Evolutionary conservation across 148 eudicot species (phyloP), one percentile per base, ranked within the genome.

Genomic region (Fagopyrum tataricum): DNA sequence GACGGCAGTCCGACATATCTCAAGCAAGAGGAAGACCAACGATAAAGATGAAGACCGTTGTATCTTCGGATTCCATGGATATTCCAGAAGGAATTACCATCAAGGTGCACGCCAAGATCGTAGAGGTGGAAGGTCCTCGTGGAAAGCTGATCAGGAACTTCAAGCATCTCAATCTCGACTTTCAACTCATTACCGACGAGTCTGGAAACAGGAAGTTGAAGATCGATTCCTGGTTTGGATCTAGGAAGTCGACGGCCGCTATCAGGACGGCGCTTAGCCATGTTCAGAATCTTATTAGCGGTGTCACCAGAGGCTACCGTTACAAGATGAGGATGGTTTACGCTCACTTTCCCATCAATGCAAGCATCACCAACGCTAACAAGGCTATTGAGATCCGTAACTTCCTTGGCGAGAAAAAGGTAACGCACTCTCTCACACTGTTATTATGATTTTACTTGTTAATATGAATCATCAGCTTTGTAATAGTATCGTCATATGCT

Each of bases 321-420:
- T 85, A 85, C 81, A 85, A 85, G 86, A 85, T 85, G 89, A 75
- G 89, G 3, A 83, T 85, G 44, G 86, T 85, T 6, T 85, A 85
- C 44, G 89, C 89, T 77, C 89, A 85, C 47, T 85, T 85, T 47
- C 89, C 89, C 1, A 85, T 82, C 58, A 82, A 82, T 52, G 85
- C 85, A 1, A 76, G 78, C 53, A 82, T 82, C 43, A 56, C 75
- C 70, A 51, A 52, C 24, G 18, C 11, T 11, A 80, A 76, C 49
- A 64, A 42, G 18, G 59, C 73, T 6, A 82, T 82, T 69, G 85
- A 82, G 82, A 82, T 82, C 80, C 79, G 85, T 44, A 82, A 82
- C 68, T 82, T 82, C 53, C 85, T 82, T 21, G 85, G 85, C 39
- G 85, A 82, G 72, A 82, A 82, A 77, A 82, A 67, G 85, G 85